These are phyloP conservation scores for Yueomyces sp. DNA, from an alignment of 805 yeast genomes.

Conservation along the genomic window DNA sequence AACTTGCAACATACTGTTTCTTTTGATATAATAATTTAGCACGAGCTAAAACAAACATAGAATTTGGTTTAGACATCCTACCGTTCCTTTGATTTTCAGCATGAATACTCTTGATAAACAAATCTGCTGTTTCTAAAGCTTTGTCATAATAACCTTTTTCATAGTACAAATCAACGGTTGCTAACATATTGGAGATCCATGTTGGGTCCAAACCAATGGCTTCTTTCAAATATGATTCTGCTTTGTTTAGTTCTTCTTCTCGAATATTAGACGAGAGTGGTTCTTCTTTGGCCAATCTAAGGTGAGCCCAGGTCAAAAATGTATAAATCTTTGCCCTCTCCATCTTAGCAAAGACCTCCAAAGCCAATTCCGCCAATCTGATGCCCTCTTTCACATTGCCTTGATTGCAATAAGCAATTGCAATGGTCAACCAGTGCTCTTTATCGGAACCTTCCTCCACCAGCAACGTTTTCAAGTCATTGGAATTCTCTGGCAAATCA, in stretches of 20 bases:
- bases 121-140: slow-evolving; percentile 58
- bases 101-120: slow-evolving; percentile 32
- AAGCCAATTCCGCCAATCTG: slow-evolving; percentile 48
- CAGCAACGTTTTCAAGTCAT: slow-evolving; percentile 64
- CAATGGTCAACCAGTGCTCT: slow-evolving; percentile 76
- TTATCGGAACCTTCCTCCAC: slow-evolving; percentile 67
- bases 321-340: slow-evolving; percentile 42
- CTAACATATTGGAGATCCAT: slow-evolving; percentile 39
- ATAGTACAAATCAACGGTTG: slow-evolving; percentile 53
- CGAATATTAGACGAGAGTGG: slow-evolving; percentile 2
- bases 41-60: slow-evolving; percentile 67
- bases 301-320: slow-evolving; percentile 61
- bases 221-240: slow-evolving; percentile 33
- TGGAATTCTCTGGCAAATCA: slow-evolving; percentile 83
- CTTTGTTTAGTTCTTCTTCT: slow-evolving; percentile 26
- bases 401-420: slow-evolving; percentile 61
- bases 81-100: slow-evolving; percentile 22
- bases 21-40: slow-evolving; percentile 70
- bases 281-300: slow-evolving; percentile 30
- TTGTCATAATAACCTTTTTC: slow-evolving; percentile 52
- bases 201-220: slow-evolving; percentile 35
- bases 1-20: slow-evolving; percentile 58
- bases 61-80: slow-evolving; percentile 42
- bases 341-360: slow-evolving; percentile 24
- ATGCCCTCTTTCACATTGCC: slow-evolving; percentile 48